phyloP scores from a whole-genome alignment of 1,139 yeast genomes.

The Diutina pseudorugosa region DNA sequence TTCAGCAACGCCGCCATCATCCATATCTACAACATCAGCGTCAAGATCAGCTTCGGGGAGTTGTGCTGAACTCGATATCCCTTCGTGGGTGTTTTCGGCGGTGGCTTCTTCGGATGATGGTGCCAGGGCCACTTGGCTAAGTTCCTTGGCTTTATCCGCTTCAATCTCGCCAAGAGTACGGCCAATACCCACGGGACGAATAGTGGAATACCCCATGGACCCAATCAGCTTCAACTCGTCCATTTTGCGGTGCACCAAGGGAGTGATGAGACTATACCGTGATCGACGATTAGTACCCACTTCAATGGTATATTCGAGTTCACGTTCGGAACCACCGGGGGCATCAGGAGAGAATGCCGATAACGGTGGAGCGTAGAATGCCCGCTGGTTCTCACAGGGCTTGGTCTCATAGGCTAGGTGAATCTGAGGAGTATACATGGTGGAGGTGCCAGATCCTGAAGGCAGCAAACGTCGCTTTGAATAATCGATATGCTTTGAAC shows the following conservation, averaged over 20 bases:
- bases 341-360: conserved; percentile 40
- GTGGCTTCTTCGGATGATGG: background rate
- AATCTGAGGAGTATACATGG: background rate
- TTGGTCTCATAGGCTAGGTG: background rate
- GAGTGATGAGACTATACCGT: conserved; percentile 10
- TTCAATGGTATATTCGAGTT: conserved; percentile 13
- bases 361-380: conserved; percentile 32
- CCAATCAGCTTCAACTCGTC: conserved; percentile 31
- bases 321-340: conserved; percentile 29
- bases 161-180: conserved; percentile 39
- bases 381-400: background rate
- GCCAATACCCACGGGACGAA: conserved; percentile 45
- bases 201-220: conserved; percentile 34
- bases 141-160: conserved; percentile 13
- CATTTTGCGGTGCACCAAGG: conserved; percentile 17
- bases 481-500: too few species aligned
- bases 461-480: too few species aligned
- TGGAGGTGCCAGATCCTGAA: too few species aligned
- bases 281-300: conserved; percentile 6
- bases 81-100: background rate
- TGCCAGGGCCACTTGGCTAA: background rate
- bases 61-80: background rate
- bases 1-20: conserved; percentile 16
- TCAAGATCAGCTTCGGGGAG: background rate
- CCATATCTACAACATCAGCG: conserved; percentile 8